Percentiles rank a stretch among this genome's conserved stretches.
These are phyloP conservation scores for Colletotrichum endophyticum DNA, from an alignment of 2,329 filamentous ascomycete species.

Conservation along the genomic window DNA sequence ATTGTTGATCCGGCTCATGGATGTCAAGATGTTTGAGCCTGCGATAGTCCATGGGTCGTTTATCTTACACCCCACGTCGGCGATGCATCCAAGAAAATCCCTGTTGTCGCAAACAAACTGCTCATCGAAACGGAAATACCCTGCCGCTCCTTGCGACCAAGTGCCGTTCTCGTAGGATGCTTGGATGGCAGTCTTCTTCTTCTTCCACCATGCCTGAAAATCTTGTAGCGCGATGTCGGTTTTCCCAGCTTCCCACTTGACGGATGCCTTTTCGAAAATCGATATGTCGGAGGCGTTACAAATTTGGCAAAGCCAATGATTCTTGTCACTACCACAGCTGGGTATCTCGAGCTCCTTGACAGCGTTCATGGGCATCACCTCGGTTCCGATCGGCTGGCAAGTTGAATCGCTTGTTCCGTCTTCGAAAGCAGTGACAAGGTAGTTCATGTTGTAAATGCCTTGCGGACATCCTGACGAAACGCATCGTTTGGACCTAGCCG, in stretches of 20 bases:
- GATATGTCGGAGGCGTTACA: neutral
- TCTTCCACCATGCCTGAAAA: neutral
- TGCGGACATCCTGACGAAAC: neutral
- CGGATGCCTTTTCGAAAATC: neutral
- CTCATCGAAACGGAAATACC: neutral
- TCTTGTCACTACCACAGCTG: neutral
- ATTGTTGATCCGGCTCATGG: neutral
- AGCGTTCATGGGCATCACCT: neutral
- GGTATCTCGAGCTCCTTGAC: neutral
- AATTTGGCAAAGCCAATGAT: neutral
- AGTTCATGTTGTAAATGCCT: neutral
- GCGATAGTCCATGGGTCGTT: neutral
- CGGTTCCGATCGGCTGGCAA: neutral
- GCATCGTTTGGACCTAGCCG: neutral
- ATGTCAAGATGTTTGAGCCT: neutral
- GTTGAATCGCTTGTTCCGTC: neutral
- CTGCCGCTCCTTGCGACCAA: neutral
- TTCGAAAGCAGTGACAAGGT: neutral
- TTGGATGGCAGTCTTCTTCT: neutral
- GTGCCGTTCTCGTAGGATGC: neutral
- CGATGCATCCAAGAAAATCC: neutral
- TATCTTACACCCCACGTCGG: neutral
- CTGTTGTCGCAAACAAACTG: neutral
- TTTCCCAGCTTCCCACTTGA: neutral
- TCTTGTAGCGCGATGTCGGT: neutral